phyloP scores from a whole-genome alignment of 805 yeast species.

The Groenewaldozyma salmanticensis region DNA sequence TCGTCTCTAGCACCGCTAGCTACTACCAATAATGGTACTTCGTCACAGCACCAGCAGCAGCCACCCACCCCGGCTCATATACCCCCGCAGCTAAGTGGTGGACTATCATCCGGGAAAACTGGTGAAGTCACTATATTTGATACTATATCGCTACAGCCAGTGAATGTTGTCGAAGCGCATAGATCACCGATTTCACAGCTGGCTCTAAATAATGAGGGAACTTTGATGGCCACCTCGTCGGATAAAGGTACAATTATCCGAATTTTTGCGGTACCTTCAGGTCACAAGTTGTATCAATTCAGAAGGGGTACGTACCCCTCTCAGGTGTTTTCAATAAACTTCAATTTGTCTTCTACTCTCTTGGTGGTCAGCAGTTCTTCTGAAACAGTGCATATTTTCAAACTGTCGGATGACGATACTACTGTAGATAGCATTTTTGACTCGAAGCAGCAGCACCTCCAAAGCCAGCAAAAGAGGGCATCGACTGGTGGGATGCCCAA shows the following conservation, averaged over 20 bases:
- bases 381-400: conserved; percentile 87
- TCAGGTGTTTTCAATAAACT: conserved; percentile 62
- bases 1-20: conserved; percentile 8
- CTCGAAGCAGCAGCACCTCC: not conserved
- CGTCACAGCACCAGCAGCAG: conserved; percentile 7
- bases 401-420: conserved; percentile 36
- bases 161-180: conserved; percentile 81
- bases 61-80: conserved; percentile 12
- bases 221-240: conserved; percentile 79
- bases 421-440: not conserved
- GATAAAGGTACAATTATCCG: conserved; percentile 83
- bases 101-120: conserved; percentile 19
- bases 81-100: conserved; percentile 10
- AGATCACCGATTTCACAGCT: conserved; percentile 63
- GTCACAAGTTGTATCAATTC: conserved; percentile 53
- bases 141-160: conserved; percentile 59
- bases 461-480: not conserved
- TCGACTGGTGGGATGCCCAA: not conserved
- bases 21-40: conserved; percentile 4
- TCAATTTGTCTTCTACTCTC: conserved; percentile 59
- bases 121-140: conserved; percentile 79
- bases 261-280: conserved; percentile 57
- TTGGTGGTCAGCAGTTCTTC: conserved; percentile 82
- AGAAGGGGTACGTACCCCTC: conserved; percentile 84
- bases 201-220: conserved; percentile 64